Evolutionary conservation across 495 filamentous ascomycete genomes (phyloP).

Genomic region (Neurospora terricola): DNA sequence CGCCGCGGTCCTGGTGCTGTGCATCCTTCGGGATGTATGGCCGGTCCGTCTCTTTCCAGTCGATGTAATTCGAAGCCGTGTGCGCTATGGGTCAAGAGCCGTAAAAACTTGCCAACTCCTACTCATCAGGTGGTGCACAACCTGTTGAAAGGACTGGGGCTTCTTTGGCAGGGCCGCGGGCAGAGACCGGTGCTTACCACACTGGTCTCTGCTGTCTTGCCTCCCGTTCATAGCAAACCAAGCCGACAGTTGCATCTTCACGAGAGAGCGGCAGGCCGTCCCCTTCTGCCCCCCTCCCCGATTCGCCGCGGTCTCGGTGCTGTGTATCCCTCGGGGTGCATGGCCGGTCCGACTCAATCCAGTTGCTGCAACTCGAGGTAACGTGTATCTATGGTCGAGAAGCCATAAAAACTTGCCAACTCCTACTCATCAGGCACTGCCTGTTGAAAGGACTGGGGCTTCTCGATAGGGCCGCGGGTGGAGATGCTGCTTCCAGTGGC

Average conservation of each 20-base stretch:
- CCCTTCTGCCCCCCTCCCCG: no score
- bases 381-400: background rate
- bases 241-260: background rate
- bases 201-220: background rate
- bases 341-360: background rate
- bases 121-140: background rate
- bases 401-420: background rate
- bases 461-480: background rate
- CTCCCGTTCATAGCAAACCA: background rate
- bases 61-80: background rate
- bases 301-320: no score
- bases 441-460: background rate
- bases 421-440: background rate
- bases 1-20: background rate
- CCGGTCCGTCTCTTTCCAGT: background rate
- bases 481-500: background rate
- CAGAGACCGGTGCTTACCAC: no score
- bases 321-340: background rate
- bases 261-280: no score
- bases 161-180: background rate
- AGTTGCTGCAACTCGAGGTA: background rate
- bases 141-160: background rate
- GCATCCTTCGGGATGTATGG: background rate
- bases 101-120: background rate
- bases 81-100: background rate